A percentile compares a stretch with the other conserved stretches of the same genome.
phyloP scores from a whole-genome alignment of 2,329 filamentous ascomycete genomes.

The Daldinia eschscholtzii region DNA sequence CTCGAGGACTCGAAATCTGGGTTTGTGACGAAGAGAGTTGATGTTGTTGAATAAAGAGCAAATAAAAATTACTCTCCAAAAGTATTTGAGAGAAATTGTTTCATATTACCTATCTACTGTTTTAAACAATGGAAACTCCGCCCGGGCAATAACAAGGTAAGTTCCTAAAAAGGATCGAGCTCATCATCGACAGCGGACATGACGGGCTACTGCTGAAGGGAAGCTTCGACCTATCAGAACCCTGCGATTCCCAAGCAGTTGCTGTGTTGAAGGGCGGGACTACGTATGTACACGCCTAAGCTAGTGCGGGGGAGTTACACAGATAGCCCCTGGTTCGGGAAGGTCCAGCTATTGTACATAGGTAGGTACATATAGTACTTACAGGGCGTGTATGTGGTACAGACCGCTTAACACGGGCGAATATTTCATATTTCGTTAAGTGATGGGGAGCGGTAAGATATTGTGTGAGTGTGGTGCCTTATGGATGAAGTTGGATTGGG shows the following conservation, averaged over 20 bases:
- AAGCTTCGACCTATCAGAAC: constrained; percentile 46
- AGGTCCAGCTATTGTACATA: constrained; percentile 12
- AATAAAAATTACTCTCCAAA: neutral
- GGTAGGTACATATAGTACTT: neutral
- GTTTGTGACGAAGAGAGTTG: constrained; percentile 7
- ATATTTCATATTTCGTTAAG: neutral
- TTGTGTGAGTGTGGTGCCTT: neutral
- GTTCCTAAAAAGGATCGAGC: constrained; percentile 36
- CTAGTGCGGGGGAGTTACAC: constrained; percentile 35
- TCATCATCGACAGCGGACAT: constrained; percentile 50
- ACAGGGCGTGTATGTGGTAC: neutral
- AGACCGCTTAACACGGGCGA: neutral
- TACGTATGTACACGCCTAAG: constrained; percentile 6
- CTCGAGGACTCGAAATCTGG: neutral
- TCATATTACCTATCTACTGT: constrained; percentile 21
- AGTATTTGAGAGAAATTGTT: constrained; percentile 9
- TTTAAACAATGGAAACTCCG: constrained; percentile 21
- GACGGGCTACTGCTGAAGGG: constrained; percentile 34
- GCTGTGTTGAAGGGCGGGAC: constrained; percentile 25
- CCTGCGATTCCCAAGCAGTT: constrained; percentile 46
- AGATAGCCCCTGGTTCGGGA: constrained; percentile 27
- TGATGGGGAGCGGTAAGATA: neutral
- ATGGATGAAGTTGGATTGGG: neutral
- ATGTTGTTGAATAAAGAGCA: neutral
- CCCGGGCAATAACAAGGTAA: constrained; percentile 8